phyloP scores from a whole-genome alignment of 192 early-diverging fungal species.

The Backusella tarrabulga region DNA sequence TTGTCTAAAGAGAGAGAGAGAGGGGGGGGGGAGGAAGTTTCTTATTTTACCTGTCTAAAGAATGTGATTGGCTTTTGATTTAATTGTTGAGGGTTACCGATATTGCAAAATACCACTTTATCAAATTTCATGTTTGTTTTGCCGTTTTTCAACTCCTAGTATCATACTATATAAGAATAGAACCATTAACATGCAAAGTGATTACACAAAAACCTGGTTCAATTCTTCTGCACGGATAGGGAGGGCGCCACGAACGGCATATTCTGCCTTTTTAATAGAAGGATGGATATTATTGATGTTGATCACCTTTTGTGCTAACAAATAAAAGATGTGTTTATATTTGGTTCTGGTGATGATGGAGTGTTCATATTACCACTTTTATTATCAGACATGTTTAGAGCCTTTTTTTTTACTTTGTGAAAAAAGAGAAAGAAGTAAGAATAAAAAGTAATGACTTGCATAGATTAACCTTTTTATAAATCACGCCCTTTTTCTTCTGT shows the following conservation, averaged over 20 bases:
- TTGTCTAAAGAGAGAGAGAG: too few species aligned
- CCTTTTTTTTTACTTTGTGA: background rate
- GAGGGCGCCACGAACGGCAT: constrained; percentile 93
- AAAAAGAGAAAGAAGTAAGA: background rate
- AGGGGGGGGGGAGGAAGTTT: too few species aligned
- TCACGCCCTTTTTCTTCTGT: background rate
- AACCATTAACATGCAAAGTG: background rate
- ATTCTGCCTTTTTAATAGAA: constrained; percentile 74
- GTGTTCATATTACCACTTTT: background rate
- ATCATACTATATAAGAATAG: background rate
- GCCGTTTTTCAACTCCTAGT: background rate
- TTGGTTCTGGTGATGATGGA: background rate
- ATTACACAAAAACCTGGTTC: constrained; percentile 36
- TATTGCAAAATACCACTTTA: constrained; percentile 78
- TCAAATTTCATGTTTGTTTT: constrained; percentile 42
- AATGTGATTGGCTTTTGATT: constrained; percentile 94
- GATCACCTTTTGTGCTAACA: constrained; percentile 53
- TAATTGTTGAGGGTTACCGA: constrained; percentile 93
- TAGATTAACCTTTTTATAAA: background rate
- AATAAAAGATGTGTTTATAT: background rate
- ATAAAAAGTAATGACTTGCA: background rate
- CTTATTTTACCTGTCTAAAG: constrained; percentile 85
- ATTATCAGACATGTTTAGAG: background rate
- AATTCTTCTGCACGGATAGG: constrained; percentile 94
- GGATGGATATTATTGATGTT: constrained; percentile 70